Conservation (phyloP, 148 eudicot genomes). For the Linanthus parryae region DNA sequence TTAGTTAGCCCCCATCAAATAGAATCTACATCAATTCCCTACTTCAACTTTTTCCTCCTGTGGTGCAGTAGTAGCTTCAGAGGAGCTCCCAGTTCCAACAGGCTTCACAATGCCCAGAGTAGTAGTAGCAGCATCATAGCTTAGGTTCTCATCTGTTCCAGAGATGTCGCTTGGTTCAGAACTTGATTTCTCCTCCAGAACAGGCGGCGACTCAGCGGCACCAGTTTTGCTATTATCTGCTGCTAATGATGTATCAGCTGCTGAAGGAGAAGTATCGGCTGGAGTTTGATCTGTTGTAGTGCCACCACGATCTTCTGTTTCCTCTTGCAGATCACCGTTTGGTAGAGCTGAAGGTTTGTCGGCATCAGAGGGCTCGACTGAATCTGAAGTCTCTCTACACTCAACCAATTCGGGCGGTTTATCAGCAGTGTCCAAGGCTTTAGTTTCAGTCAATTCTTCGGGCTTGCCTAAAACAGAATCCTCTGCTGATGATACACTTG, state of each 20-base stretch:
- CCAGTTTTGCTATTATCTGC: constrained; percentile 11
- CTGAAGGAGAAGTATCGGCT: constrained; percentile 20
- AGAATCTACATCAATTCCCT: no score
- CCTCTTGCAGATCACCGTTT: constrained; percentile 27
- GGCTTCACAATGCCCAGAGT: constrained; percentile 20
- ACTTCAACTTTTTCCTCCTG: constrained; percentile 10
- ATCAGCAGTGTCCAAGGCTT: constrained; percentile 14
- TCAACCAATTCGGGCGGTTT: constrained; percentile 74
- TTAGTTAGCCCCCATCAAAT: no score
- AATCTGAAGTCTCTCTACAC: constrained; percentile 66
- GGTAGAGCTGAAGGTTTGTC: constrained; percentile 23
- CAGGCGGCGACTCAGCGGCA: constrained; percentile 9
- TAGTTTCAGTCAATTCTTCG: constrained; percentile 12
- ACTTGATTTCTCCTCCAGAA: background rate
- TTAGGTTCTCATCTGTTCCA: constrained; percentile 12
- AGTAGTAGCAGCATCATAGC: background rate
- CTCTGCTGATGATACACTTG: no score
- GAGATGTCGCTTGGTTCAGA: constrained; percentile 2
- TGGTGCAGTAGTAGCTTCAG: constrained; percentile 14
- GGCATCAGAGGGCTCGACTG: constrained; percentile 27
- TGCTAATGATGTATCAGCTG: constrained; percentile 9
- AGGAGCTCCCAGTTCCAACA: constrained; percentile 11
- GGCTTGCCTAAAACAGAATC: constrained; percentile 3
- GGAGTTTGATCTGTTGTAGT: constrained; percentile 10
- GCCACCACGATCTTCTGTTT: constrained; percentile 22